Evolutionary conservation across 2,329 filamentous ascomycete genomes (phyloP), one percentile per base, ranked within the genome.

Genomic region (Tolypocladium tundrense): DNA sequence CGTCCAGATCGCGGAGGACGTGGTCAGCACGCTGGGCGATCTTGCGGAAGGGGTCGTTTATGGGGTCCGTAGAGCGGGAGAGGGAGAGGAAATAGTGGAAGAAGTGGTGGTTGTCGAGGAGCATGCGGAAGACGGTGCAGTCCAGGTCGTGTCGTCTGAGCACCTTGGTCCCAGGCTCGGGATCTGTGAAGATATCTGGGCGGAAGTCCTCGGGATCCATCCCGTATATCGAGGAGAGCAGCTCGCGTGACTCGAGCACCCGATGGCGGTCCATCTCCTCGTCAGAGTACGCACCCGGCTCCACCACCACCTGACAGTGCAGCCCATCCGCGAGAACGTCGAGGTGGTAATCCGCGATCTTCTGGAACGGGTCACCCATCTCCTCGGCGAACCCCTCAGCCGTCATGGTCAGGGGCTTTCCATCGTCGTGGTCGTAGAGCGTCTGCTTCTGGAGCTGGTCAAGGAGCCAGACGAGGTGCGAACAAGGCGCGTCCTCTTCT

Each of bases 391-490:
- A 77, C 3, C 79, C 80, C 10, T 69, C 61, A 2, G 69, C 56
- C 1, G 69, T 75, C 70, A 82, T 72, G 31, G 67, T 75, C 51
- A 81, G 68, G 24, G 75, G 71, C 16, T 70, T 65, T 7, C 67
- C 60, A 10, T 65, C 65, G 53, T 73, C 68, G 42, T 73, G 70
- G 45, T 73, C 67, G 60, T 76, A 76, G 4, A 79, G 65, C 3
- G 76, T 74, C 63, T 81, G 75, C 56, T 75, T 76, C 24, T 77
- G 72, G 37, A 84, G 72, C 63, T 76, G 76, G 66, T 84, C 81
- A 53, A 81, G 73, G 16, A 84, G 71, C 79, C 80, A 83, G 35
- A 84, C 66, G 37, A 81, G 68, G 60, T 84, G 81, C 13, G 75
- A 72, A 64, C 81, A 83, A 0, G 77, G 77, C 41, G 65, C 61